Conservation (phyloP, 2,329 filamentous ascomycete species). For the Rhinocladiella similis region DNA sequence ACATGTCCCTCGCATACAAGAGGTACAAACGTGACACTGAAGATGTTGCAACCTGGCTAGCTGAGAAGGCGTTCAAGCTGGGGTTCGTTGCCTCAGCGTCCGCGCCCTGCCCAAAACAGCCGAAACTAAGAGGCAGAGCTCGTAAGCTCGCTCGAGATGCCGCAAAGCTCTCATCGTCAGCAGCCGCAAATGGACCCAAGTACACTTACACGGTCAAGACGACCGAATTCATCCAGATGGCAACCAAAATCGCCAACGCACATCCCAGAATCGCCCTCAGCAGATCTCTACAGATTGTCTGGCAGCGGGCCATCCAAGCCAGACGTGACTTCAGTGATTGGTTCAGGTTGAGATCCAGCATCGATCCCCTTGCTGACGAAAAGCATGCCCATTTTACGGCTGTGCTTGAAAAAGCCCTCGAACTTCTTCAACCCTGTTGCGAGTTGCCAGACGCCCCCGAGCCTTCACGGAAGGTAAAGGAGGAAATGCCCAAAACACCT, state of each 20-base stretch:
- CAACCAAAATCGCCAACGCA: not conserved
- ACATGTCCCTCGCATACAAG: slow-evolving; percentile 6
- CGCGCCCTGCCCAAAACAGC: not conserved
- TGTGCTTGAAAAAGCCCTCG: slow-evolving; percentile 1
- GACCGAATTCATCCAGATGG: slow-evolving; percentile 4
- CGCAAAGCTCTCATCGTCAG: not conserved
- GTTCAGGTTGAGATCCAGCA: slow-evolving; percentile 1
- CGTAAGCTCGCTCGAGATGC: not conserved
- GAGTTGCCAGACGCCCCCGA: not conserved
- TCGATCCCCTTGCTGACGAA: not conserved
- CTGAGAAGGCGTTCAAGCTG: not conserved
- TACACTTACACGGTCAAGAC: not conserved
- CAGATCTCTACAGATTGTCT: not conserved
- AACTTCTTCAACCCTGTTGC: slow-evolving; percentile 1
- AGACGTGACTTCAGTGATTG: not conserved
- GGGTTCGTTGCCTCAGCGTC: not conserved
- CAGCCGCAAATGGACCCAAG: not conserved
- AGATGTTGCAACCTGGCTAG: slow-evolving; percentile 3
- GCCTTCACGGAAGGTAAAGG: not conserved
- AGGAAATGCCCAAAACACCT: not conserved
- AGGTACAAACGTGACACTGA: slow-evolving; percentile 9
- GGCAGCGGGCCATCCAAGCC: slow-evolving; percentile 2
- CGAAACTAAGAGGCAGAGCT: not conserved
- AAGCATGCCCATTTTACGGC: slow-evolving; percentile 4
- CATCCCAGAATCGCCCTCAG: not conserved